Conservation (phyloP, 257 asterid genomes). For the Vinca minor region DNA sequence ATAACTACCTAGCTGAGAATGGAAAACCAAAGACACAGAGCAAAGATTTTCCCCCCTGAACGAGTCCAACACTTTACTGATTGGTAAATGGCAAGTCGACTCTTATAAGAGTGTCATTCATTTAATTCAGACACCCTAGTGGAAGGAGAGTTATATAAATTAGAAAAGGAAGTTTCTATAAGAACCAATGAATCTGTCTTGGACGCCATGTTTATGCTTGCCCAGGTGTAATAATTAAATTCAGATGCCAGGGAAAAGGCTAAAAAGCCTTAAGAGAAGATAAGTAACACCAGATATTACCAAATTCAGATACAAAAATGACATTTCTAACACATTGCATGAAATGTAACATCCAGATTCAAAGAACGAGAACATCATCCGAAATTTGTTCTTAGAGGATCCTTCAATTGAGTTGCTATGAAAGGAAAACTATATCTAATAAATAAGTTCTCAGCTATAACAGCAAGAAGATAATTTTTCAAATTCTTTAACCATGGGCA, state of each 20-base stretch:
- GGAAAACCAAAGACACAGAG: neutral
- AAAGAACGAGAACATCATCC: neutral
- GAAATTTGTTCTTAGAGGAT: neutral
- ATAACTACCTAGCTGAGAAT: neutral
- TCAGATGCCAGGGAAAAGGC: neutral
- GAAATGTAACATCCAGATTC: neutral
- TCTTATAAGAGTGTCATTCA: no score
- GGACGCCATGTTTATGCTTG: neutral
- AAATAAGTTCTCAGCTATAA: neutral
- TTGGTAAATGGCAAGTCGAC: neutral
- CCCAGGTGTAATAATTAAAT: neutral
- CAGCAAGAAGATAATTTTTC: neutral
- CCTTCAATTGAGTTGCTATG: no score
- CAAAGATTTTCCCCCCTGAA: neutral
- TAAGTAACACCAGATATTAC: neutral
- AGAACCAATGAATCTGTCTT: neutral
- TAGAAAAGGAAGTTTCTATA: neutral
- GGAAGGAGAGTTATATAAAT: neutral
- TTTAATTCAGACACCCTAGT: no score
- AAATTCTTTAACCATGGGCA: no score
- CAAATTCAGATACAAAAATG: neutral
- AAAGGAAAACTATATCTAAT: neutral
- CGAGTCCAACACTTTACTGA: neutral
- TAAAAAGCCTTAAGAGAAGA: neutral
- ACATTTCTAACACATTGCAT: neutral